A percentile compares a stretch with the other conserved stretches of the same genome.
Conservation (phyloP, 306 rosid species). For the Quercus wislizeni region DNA sequence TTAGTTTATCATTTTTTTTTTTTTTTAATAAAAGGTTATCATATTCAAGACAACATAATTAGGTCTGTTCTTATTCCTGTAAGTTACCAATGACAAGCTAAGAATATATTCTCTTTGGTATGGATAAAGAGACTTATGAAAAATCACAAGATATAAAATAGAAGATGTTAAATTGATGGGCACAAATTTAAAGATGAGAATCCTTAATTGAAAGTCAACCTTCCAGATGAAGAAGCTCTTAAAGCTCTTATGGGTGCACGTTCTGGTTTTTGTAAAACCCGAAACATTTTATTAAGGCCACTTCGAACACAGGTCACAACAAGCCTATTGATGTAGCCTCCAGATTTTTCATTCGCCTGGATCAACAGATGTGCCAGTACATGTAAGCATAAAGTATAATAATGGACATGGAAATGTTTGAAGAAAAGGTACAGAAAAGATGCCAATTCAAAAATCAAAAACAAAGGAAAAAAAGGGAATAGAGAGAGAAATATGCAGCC, state of each 20-base stretch:
- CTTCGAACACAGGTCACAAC: conserved; percentile 93
- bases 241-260: conserved; percentile 96
- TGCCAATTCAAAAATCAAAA: not conserved
- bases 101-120: not conserved
- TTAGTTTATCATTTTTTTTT: not conserved
- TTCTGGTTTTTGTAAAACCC: conserved; percentile 97
- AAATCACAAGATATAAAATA: not conserved
- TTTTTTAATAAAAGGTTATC: not conserved
- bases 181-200: conserved; percentile 19
- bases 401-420: conserved; percentile 10
- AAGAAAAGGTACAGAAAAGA: conserved; percentile 5
- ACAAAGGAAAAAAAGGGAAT: not conserved
- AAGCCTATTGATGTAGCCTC: conserved; percentile 85
- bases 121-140: conserved; percentile 10
- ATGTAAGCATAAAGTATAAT: conserved; percentile 15
- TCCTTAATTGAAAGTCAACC: conserved; percentile 50
- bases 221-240: conserved; percentile 97
- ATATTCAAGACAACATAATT: not conserved
- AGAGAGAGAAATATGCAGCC: not conserved
- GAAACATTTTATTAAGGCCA: conserved; percentile 85
- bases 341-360: conserved; percentile 90
- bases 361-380: conserved; percentile 27
- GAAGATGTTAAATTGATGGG: conserved; percentile 18
- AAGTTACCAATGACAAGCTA: conserved; percentile 4
- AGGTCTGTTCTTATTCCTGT: not conserved